Conservation (phyloP, 106 monocot genomes). For the Xerophyta viscosa region DNA sequence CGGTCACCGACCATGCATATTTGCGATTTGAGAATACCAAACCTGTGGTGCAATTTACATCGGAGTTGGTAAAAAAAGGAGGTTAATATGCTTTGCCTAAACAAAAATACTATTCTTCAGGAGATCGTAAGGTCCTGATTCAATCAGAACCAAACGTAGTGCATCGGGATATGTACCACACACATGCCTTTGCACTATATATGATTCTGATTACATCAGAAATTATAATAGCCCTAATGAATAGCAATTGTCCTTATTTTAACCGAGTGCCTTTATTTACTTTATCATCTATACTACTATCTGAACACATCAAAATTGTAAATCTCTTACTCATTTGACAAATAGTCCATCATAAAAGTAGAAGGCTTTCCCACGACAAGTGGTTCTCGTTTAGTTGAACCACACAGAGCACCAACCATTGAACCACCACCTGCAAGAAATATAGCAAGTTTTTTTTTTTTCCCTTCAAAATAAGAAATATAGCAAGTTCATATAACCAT, state of each 20-base stretch:
- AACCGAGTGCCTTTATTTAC: too few relatives aligned
- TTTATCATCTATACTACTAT: too few relatives aligned
- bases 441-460: too few relatives aligned
- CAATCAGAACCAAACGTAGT: not conserved
- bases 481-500: too few relatives aligned
- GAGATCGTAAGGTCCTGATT: not conserved
- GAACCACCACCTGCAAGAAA: slow-evolving; percentile 77
- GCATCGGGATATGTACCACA: not conserved
- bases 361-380: slow-evolving; percentile 93
- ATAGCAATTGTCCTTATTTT: too few relatives aligned
- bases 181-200: not conserved
- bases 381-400: slow-evolving; percentile 81
- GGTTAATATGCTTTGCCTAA: not conserved
- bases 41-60: too few relatives aligned
- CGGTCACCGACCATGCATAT: slow-evolving; percentile 99
- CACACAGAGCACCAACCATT: slow-evolving; percentile 87
- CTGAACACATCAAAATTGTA: too few relatives aligned
- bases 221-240: too few relatives aligned
- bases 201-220: too few relatives aligned
- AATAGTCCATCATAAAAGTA: slow-evolving; percentile 98
- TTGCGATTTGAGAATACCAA: slow-evolving; percentile 88
- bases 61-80: too few relatives aligned
- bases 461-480: too few relatives aligned
- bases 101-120: not conserved
- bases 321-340: slow-evolving; percentile 58